Percentiles rank a stretch among this genome's conserved stretches.
Evolutionary conservation across 192 early-diverging fungal species (phyloP).

Genomic region (Coemansia sp.): DNA sequence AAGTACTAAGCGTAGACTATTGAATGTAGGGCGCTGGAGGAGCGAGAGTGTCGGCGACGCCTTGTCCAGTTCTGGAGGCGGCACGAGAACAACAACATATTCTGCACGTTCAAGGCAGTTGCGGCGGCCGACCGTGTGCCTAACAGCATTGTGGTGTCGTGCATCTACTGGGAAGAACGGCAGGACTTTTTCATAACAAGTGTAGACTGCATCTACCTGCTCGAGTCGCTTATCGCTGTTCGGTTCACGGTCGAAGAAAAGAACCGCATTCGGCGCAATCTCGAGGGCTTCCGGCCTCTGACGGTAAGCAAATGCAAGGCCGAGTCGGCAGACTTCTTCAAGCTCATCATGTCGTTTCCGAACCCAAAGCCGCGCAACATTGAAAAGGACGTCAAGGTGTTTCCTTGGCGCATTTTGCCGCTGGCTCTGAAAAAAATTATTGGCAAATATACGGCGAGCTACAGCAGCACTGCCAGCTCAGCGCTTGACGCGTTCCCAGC

Average conservation of each 20-base stretch:
- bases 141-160: constrained; percentile 73
- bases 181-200: constrained; percentile 78
- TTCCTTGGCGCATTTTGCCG: constrained; percentile 71
- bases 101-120: constrained; percentile 64
- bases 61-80: constrained; percentile 75
- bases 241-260: constrained; percentile 81
- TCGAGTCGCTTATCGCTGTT: constrained; percentile 72
- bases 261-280: constrained; percentile 82
- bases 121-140: constrained; percentile 58
- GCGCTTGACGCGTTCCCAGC: constrained; percentile 25
- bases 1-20: not conserved
- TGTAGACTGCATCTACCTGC: constrained; percentile 73
- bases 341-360: constrained; percentile 77
- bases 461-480: constrained; percentile 35
- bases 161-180: constrained; percentile 75
- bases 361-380: constrained; percentile 83
- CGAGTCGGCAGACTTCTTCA: constrained; percentile 78
- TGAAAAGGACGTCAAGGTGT: constrained; percentile 88
- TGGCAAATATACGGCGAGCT: constrained; percentile 63
- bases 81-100: constrained; percentile 64
- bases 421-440: constrained; percentile 76
- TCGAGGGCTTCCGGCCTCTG: constrained; percentile 75
- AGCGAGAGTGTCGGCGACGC: constrained; percentile 63
- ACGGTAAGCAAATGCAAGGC: constrained; percentile 77
- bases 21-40: constrained; percentile 57